A percentile compares a stretch with the other conserved stretches of the same genome.
Conservation (phyloP, 441 rosid species). For the Capsella rubella region DNA sequence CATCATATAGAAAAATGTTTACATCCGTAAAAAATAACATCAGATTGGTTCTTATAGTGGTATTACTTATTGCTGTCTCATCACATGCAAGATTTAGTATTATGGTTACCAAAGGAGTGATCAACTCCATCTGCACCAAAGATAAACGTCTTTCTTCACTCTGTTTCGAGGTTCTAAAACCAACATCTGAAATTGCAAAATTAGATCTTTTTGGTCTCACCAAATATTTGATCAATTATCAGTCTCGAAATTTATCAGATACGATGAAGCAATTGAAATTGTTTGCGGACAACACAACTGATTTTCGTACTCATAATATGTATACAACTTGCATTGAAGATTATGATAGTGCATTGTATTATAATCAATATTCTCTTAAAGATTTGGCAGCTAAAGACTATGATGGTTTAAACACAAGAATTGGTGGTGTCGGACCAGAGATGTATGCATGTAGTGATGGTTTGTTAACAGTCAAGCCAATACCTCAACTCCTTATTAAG, state of each 20-base stretch:
- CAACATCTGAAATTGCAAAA: background rate
- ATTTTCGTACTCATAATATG: background rate
- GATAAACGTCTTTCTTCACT: background rate
- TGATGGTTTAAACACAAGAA: background rate
- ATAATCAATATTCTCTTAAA: background rate
- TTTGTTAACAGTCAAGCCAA: background rate
- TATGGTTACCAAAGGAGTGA: background rate
- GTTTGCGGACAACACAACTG: background rate
- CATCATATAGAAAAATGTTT: constrained; percentile 19
- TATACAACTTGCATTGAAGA: background rate
- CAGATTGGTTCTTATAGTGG: background rate
- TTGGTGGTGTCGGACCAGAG: background rate
- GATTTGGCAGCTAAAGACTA: background rate
- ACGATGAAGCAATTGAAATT: background rate
- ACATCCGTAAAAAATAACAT: background rate
- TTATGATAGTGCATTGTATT: background rate
- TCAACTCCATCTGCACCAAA: background rate
- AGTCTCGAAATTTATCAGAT: background rate
- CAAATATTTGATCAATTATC: constrained; percentile 10
- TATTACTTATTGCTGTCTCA: background rate
- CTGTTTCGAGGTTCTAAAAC: background rate
- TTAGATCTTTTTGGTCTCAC: constrained; percentile 1
- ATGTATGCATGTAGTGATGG: background rate
- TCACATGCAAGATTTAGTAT: background rate
- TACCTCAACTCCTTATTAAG: background rate